Conservation (phyloP, 2,329 filamentous ascomycete genomes). For the Botryotinia calthae region DNA sequence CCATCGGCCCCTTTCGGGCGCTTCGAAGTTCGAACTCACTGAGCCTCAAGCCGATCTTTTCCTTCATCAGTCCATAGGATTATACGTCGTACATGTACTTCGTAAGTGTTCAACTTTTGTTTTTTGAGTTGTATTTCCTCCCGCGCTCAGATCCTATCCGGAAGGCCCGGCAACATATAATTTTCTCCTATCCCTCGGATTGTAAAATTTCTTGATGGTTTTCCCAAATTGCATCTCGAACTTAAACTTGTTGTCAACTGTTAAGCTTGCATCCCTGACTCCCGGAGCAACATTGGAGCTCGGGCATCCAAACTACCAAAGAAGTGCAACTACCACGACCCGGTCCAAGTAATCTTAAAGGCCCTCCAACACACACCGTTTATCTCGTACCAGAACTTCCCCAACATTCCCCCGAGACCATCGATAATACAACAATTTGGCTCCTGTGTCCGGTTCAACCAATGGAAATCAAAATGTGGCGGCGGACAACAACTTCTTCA, state of each 20-base stretch:
- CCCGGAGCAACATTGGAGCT: constrained; percentile 1
- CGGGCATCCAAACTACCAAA: not conserved
- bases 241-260: not conserved
- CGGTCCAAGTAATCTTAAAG: constrained; percentile 2
- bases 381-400: constrained; percentile 9
- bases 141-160: not conserved
- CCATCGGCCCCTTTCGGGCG: constrained; percentile 6
- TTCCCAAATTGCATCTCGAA: not conserved
- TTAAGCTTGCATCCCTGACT: not conserved
- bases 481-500: not conserved
- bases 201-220: not conserved
- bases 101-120: not conserved
- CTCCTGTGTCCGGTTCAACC: not conserved
- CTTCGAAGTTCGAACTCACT: constrained; percentile 10
- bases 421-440: not conserved
- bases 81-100: not conserved
- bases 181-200: not conserved
- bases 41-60: constrained; percentile 11
- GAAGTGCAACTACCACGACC: not conserved
- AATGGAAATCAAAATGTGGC: not conserved
- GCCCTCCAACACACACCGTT: not conserved
- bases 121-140: not conserved
- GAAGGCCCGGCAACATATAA: not conserved
- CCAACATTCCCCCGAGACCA: constrained; percentile 10
- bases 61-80: not conserved